Evolutionary conservation across 768 basidiomycete species (phyloP).

Genomic region (Pleurotus djamor): DNA sequence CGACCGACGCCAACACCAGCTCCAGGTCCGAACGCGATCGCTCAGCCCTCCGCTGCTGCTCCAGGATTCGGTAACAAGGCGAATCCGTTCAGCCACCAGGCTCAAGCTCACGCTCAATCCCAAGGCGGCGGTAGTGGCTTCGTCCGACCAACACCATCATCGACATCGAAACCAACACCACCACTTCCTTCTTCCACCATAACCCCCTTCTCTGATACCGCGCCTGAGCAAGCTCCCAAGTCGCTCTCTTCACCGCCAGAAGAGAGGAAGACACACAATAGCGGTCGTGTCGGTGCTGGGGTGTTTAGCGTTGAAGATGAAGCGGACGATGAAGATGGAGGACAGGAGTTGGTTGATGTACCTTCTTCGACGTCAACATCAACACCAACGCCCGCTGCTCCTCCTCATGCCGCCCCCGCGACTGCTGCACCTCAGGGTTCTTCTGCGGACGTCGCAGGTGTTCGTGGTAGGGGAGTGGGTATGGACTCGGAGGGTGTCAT

Average conservation of each 20-base stretch:
- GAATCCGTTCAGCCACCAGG: constrained; percentile 17
- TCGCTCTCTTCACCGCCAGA: too few relatives aligned
- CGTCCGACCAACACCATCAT: constrained; percentile 1
- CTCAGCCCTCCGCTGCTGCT: background rate
- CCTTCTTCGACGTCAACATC: constrained; percentile 13
- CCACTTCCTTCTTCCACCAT: too few relatives aligned
- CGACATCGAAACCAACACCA: constrained; percentile 11
- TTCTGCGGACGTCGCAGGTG: background rate
- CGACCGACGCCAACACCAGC: too few relatives aligned
- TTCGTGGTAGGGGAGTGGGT: background rate
- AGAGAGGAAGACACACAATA: too few relatives aligned
- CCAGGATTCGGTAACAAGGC: background rate
- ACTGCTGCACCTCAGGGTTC: background rate
- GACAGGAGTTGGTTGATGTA: background rate
- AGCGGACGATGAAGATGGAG: too few relatives aligned
- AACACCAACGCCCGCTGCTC: background rate
- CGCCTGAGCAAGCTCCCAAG: too few relatives aligned
- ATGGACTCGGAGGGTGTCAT: constrained; percentile 9
- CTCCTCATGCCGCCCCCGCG: background rate
- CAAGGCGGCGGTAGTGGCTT: constrained; percentile 2
- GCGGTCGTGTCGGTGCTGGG: too few relatives aligned
- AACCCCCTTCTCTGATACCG: too few relatives aligned
- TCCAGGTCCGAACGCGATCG: background rate
- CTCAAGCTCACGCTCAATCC: constrained; percentile 5
- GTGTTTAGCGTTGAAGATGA: too few relatives aligned